Conservation (phyloP, 2,329 filamentous ascomycete genomes). For the Drechslerella dactyloides region DNA sequence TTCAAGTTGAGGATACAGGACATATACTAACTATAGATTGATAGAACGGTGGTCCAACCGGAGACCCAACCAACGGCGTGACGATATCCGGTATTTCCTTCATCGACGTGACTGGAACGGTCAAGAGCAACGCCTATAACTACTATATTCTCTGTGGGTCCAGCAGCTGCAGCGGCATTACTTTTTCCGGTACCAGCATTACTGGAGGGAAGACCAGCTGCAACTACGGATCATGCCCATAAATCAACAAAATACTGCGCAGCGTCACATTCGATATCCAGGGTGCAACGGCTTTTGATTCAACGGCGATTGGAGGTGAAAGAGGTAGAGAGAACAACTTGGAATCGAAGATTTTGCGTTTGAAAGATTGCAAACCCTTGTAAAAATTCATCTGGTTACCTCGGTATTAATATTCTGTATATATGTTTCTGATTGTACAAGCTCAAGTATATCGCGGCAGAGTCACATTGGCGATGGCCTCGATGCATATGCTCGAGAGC, state of each 20-base stretch:
- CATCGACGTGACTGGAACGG: constrained; percentile 23
- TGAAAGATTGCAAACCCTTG: no score
- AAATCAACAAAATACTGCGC: not conserved
- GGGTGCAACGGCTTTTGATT: not conserved
- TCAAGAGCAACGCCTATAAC: constrained; percentile 57
- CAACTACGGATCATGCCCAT: constrained; percentile 30
- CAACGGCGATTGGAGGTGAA: not conserved
- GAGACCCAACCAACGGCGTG: constrained; percentile 24
- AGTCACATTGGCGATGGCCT: no score
- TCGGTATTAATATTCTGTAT: no score
- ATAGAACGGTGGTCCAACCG: constrained; percentile 32
- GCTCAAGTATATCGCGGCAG: no score
- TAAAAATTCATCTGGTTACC: no score
- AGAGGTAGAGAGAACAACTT: no score
- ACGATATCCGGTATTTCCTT: constrained; percentile 18
- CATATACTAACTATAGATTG: no score
- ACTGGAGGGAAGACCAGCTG: constrained; percentile 62
- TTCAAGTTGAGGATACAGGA: no score
- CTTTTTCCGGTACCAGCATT: constrained; percentile 62
- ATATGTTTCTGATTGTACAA: no score
- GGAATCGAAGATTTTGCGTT: no score
- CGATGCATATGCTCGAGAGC: no score
- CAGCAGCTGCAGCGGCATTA: constrained; percentile 64
- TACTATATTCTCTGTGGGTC: constrained; percentile 64
- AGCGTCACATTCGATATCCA: no score